Evolutionary conservation across 139 green algal genomes (phyloP).

Genomic region (Picocystis salinarum): DNA sequence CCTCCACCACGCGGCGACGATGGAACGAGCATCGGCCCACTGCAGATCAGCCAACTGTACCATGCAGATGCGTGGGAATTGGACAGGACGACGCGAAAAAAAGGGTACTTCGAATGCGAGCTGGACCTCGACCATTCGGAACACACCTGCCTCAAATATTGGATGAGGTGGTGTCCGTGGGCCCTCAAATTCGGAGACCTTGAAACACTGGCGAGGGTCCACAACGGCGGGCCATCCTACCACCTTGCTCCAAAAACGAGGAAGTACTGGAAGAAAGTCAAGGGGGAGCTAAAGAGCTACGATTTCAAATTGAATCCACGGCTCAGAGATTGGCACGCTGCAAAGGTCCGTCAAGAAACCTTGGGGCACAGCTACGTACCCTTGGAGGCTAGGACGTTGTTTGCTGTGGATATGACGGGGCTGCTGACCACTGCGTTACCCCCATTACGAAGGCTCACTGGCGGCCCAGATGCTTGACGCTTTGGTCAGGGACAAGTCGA

Average conservation of each 20-base stretch:
- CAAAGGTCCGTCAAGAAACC: too few relatives aligned
- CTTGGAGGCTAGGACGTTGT: too few relatives aligned
- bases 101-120: conserved; percentile 8
- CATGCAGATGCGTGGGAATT: conserved; percentile 18
- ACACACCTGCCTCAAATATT: conserved; percentile 19
- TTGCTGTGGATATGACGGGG: too few relatives aligned
- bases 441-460: too few relatives aligned
- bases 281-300: not conserved
- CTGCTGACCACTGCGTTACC: too few relatives aligned
- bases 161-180: conserved; percentile 25
- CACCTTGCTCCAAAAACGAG: conserved; percentile 13
- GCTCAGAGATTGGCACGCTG: too few relatives aligned
- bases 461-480: too few relatives aligned
- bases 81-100: conserved; percentile 2
- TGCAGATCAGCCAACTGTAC: conserved; percentile 24
- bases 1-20: conserved; percentile 18
- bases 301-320: not conserved
- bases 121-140: conserved; percentile 19
- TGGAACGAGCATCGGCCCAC: conserved; percentile 18
- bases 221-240: conserved; percentile 23
- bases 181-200: conserved; percentile 24
- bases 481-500: too few relatives aligned
- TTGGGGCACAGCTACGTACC: too few relatives aligned
- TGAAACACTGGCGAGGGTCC: conserved; percentile 18
- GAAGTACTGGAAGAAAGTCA: conserved; percentile 14